A percentile compares a stretch with the other conserved stretches of the same genome.
Evolutionary conservation across 257 asterid genomes (phyloP).

Genomic region (Lantana camara): DNA sequence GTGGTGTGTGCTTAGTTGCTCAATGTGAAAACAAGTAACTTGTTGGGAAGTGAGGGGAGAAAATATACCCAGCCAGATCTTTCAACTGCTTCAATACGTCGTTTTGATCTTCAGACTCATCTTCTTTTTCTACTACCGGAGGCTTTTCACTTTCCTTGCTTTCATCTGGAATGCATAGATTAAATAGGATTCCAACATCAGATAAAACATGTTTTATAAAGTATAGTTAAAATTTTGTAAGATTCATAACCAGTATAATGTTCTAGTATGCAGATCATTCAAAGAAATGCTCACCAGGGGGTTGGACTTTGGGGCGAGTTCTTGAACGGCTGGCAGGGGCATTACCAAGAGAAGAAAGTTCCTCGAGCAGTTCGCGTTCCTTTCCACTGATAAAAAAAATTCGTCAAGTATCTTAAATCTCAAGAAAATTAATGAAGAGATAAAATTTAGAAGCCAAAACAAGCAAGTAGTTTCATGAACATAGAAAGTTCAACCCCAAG

Average conservation of each 20-base stretch:
- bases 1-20: too few species aligned
- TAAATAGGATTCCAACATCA: conserved; percentile 6
- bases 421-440: conserved; percentile 5
- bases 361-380: conserved; percentile 91
- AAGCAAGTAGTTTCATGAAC: background rate
- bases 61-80: conserved; percentile 82
- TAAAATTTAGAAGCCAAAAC: conserved; percentile 13
- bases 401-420: conserved; percentile 7
- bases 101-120: conserved; percentile 55
- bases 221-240: too few species aligned
- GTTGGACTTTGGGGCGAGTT: conserved; percentile 65
- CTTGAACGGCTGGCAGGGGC: conserved; percentile 58
- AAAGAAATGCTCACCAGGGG: conserved; percentile 53
- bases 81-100: conserved; percentile 73
- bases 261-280: background rate
- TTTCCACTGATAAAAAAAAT: conserved; percentile 49
- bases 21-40: too few species aligned
- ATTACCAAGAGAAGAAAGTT: conserved; percentile 69
- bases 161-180: conserved; percentile 49
- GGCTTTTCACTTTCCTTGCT: conserved; percentile 42
- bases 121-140: conserved; percentile 42
- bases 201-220: too few species aligned
- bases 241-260: conserved; percentile 12
- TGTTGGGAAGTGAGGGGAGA: background rate
- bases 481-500: conserved; percentile 2